Percentiles rank a stretch among this genome's conserved stretches.
Conservation (phyloP, 1,139 yeast genomes). For the Zygoascus meyerae region DNA sequence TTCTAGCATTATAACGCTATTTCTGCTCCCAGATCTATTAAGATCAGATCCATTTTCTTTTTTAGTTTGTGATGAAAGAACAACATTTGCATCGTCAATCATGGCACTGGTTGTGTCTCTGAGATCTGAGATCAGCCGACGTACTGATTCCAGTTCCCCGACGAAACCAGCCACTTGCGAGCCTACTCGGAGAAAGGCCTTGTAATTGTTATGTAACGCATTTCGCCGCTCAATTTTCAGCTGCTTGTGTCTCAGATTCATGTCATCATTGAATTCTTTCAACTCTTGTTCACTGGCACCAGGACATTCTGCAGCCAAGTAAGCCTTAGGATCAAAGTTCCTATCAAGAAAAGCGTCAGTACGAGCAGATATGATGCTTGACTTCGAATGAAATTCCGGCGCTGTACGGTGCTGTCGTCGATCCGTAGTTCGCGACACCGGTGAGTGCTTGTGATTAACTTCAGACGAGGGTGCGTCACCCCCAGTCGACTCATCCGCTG, state of each 20-base stretch:
- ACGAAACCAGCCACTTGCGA: constrained; percentile 59
- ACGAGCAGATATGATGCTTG: neutral
- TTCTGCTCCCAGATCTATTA: constrained; percentile 33
- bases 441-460: neutral
- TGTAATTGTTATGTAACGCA: constrained; percentile 65
- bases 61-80: neutral
- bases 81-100: constrained; percentile 55
- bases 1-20: constrained; percentile 67
- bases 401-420: neutral
- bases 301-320: constrained; percentile 49
- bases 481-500: neutral
- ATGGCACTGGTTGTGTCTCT: constrained; percentile 61
- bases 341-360: constrained; percentile 24
- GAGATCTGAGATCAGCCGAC: constrained; percentile 56
- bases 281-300: constrained; percentile 71
- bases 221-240: constrained; percentile 58
- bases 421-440: neutral
- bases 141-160: constrained; percentile 55
- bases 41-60: neutral
- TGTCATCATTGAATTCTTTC: constrained; percentile 59
- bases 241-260: constrained; percentile 47
- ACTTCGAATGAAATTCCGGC: constrained; percentile 1
- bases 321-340: constrained; percentile 44
- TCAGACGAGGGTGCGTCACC: neutral
- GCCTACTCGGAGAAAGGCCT: constrained; percentile 64